phyloP scores from a whole-genome alignment of 345 rosid species.

The Carallia brachiata region DNA sequence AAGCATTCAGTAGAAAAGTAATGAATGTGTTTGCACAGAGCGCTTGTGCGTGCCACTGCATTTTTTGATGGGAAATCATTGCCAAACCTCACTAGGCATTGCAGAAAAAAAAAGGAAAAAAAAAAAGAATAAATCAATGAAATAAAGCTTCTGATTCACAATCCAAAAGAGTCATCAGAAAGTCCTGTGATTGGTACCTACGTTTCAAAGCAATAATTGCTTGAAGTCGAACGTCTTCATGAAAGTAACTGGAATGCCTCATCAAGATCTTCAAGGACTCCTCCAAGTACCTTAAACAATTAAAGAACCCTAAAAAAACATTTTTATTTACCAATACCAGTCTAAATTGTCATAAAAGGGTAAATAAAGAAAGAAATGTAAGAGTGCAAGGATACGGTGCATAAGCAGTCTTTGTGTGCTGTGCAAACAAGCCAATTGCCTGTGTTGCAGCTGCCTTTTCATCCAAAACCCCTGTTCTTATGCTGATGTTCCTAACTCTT shows the following conservation, averaged over 20 bases:
- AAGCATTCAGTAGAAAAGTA: no score
- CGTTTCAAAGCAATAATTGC: conserved; percentile 82
- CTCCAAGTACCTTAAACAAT: conserved; percentile 74
- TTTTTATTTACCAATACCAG: not conserved
- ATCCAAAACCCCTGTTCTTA: conserved; percentile 96
- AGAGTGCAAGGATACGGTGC: conserved; percentile 77
- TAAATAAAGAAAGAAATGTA: conserved; percentile 3
- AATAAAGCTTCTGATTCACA: not conserved
- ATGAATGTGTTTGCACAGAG: no score
- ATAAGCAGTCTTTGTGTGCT: conserved; percentile 73
- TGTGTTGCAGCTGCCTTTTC: conserved; percentile 99
- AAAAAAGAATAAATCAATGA: not conserved
- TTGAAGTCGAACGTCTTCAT: conserved; percentile 98
- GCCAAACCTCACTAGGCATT: not conserved
- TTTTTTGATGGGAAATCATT: not conserved
- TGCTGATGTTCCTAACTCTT: conserved; percentile 87
- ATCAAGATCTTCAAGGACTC: conserved; percentile 81
- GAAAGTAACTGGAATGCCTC: conserved; percentile 85
- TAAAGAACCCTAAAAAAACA: conserved; percentile 39
- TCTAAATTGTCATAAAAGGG: not conserved
- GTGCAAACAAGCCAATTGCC: conserved; percentile 95
- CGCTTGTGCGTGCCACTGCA: no score
- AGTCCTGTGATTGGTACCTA: conserved; percentile 37
- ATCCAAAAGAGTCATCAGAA: not conserved
- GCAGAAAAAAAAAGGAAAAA: no score